These are phyloP conservation scores for Metschnikowia cerradonensis DNA, from an alignment of 805 yeast genomes.

Conservation along the genomic window DNA sequence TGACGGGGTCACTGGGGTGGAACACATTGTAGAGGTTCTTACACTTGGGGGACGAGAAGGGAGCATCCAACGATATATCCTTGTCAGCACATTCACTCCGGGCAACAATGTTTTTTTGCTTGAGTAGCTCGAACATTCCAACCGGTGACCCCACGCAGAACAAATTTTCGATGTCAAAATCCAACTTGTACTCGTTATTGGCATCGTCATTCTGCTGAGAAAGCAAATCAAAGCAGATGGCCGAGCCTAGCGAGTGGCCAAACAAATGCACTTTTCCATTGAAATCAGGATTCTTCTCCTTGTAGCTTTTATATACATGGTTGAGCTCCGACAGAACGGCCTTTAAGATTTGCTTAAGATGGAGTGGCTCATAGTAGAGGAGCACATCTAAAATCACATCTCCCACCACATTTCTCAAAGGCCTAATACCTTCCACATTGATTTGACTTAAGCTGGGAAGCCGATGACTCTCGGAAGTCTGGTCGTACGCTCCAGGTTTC, in stretches of 20 bases:
- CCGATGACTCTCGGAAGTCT: constrained; percentile 34
- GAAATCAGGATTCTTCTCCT: constrained; percentile 63
- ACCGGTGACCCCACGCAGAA: constrained; percentile 89
- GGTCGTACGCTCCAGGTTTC: constrained; percentile 24
- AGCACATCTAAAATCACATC: constrained; percentile 84
- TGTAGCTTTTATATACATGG: constrained; percentile 52
- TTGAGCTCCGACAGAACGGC: constrained; percentile 66
- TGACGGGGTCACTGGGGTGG: constrained; percentile 90
- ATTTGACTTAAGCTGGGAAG: constrained; percentile 67
- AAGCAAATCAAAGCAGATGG: constrained; percentile 74
- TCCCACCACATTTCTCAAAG: constrained; percentile 75
- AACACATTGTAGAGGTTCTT: constrained; percentile 73
- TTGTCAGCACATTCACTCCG: constrained; percentile 21
- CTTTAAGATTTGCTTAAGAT: constrained; percentile 55
- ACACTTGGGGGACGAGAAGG: constrained; percentile 50
- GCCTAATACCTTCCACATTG: constrained; percentile 71
- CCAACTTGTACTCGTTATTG: constrained; percentile 37
- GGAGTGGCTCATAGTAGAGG: constrained; percentile 66
- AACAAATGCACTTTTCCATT: constrained; percentile 77
- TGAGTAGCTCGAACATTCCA: constrained; percentile 78
- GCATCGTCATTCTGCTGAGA: constrained; percentile 42
- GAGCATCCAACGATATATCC: constrained; percentile 7
- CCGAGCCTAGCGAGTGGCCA: constrained; percentile 92
- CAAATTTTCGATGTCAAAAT: constrained; percentile 68
- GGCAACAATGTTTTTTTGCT: constrained; percentile 55